Base-by-base conservation (phyloP, 225 moss, liverwort and hornwort species). In the Physcomitrellopsis africana region DNA sequence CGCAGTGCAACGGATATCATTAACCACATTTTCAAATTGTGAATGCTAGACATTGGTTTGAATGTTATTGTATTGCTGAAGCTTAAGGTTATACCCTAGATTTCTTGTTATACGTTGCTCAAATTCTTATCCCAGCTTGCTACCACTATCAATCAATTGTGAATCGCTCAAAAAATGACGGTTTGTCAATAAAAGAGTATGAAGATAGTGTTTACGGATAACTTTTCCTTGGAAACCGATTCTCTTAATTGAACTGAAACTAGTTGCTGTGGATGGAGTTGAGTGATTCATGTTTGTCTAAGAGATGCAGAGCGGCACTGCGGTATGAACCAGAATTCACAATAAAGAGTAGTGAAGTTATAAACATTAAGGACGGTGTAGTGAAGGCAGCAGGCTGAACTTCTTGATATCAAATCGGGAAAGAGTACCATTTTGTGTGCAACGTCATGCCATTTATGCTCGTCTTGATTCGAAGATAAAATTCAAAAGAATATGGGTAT, bases 261-360 rank as follows among this genome's bases (percentile, higher is more conserved):
- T 68, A 27, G 8, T 63, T 60, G 27, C 20, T 79, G 62, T 66
- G 32, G 79, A 83, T 68, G 83, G 72, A 79, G 76, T 62, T 68
- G 29, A 63, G 62, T 76, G 56, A 63, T 63, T 57, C 58, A 63
- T 41, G 32, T 52, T 51, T 58, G 51, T 63, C 8, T 51, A 68
- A 56, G 67, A 76, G 72, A 58, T 72, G 68, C 68, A 76, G 58
- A 83, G 68, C 72, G 14, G 57, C 63, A 52, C 63, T 72, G 72
- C 66, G 68, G 83, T 83, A 80, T 64, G 65, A 74, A 84, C 27
- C 49, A 51, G 54, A 43, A 66, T 73, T 42, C 46, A 60, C 11
- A 46, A 9, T 60, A 49, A 47, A 60, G 41, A 77, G 55, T 43
- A 64, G 60, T 66, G 73, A 70, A 51, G 54, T 60, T 68, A 41